Conservation (phyloP, 2,329 filamentous ascomycete species). For the Exophiala spinifera region DNA sequence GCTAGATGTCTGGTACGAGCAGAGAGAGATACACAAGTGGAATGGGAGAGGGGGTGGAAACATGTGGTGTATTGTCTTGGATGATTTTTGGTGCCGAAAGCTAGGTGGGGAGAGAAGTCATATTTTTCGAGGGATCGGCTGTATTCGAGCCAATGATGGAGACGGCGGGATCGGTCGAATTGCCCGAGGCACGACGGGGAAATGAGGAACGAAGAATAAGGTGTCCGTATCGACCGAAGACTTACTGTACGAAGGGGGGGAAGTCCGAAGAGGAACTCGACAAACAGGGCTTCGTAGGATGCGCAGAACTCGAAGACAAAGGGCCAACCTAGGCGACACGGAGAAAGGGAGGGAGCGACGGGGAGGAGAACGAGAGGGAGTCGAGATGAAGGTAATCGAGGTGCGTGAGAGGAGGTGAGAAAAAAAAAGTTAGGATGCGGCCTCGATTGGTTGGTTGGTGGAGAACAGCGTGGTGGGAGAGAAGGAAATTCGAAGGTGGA, state of each 20-base stretch:
- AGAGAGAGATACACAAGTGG: constrained; percentile 15
- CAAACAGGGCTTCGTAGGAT: constrained; percentile 1
- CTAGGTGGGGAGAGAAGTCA: constrained; percentile 25
- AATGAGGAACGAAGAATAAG: constrained; percentile 2
- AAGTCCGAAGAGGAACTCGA: constrained; percentile 13
- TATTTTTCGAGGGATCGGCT: constrained; percentile 26
- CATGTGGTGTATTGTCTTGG: constrained; percentile 18
- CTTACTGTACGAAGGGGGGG: constrained; percentile 24
- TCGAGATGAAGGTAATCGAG: background rate
- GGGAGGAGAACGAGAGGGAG: background rate
- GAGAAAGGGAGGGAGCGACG: background rate
- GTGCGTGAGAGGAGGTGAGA: background rate
- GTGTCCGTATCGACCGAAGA: constrained; percentile 7
- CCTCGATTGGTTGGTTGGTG: constrained; percentile 1
- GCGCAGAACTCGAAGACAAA: background rate
- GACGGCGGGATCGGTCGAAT: constrained; percentile 15
- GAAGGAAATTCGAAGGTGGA: constrained; percentile 16
- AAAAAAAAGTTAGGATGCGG: background rate
- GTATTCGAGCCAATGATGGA: constrained; percentile 22
- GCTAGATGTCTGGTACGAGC: constrained; percentile 4
- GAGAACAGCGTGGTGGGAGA: constrained; percentile 7
- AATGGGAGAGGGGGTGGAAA: constrained; percentile 16
- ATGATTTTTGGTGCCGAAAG: constrained; percentile 13
- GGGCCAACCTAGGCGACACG: background rate
- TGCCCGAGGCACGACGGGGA: constrained; percentile 19